phyloP scores from a whole-genome alignment of 768 basidiomycete species.

The Trametes punicea region DNA sequence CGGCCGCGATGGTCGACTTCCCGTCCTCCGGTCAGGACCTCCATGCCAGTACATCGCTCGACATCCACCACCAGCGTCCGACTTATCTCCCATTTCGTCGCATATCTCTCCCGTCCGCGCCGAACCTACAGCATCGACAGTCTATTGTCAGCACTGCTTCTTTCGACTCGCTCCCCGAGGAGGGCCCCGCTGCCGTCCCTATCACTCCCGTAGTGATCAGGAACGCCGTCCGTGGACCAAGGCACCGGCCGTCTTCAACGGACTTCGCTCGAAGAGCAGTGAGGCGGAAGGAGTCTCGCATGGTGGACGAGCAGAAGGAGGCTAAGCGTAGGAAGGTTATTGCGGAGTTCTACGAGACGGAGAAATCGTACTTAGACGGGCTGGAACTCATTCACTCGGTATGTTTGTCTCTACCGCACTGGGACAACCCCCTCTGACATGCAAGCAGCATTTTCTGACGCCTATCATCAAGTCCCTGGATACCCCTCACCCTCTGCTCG shows the following conservation, averaged over 20 bases:
- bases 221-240: constrained; percentile 28
- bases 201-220: constrained; percentile 35
- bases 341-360: constrained; percentile 80
- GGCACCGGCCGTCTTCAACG: constrained; percentile 34
- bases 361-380: constrained; percentile 76
- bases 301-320: constrained; percentile 45
- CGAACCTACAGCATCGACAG: constrained; percentile 49
- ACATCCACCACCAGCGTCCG: constrained; percentile 39
- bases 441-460: constrained; percentile 81
- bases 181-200: constrained; percentile 31
- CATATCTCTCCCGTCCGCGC: constrained; percentile 40
- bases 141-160: constrained; percentile 72
- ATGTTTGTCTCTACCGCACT: constrained; percentile 26
- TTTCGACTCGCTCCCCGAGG: constrained; percentile 68
- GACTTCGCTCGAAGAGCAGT: constrained; percentile 40
- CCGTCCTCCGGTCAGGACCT: constrained; percentile 21
- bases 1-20: constrained; percentile 29
- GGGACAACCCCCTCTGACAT: constrained; percentile 12
- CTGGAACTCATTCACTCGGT: constrained; percentile 82
- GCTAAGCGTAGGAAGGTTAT: constrained; percentile 66
- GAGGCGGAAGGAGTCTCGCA: constrained; percentile 39
- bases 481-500: constrained; percentile 62
- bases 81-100: constrained; percentile 47
- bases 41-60: constrained; percentile 16
- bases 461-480: constrained; percentile 78